A percentile compares a stretch with the other conserved stretches of the same genome.
These are phyloP conservation scores for Ceratocystis albifundus DNA, from an alignment of 2,329 filamentous ascomycete species.

Conservation along the genomic window DNA sequence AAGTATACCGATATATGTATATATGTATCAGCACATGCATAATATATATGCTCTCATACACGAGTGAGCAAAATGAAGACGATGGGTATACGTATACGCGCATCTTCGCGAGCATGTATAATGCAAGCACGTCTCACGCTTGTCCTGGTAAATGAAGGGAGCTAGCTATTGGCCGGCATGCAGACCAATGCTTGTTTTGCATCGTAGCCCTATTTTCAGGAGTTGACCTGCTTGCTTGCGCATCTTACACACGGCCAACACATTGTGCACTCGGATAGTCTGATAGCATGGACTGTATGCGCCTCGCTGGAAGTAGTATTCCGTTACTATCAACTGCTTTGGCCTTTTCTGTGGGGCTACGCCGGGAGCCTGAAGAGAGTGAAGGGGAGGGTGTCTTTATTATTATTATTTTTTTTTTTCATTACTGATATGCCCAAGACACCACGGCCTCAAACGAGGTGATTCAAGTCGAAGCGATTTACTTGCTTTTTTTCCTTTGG, in stretches of 20 bases:
- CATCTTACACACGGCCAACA: not conserved
- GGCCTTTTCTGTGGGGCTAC: too few relatives aligned
- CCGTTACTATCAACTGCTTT: too few relatives aligned
- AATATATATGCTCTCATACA: not conserved
- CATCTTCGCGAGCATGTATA: not conserved
- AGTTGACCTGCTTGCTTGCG: not conserved
- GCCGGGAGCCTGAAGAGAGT: too few relatives aligned
- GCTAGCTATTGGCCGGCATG: too few relatives aligned
- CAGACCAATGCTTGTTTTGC: not conserved
- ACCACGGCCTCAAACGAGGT: not conserved
- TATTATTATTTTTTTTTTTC: too few relatives aligned
- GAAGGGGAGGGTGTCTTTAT: not conserved
- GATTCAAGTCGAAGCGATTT: not conserved
- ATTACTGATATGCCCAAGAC: too few relatives aligned
- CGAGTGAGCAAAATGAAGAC: not conserved
- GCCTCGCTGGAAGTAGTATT: not conserved
- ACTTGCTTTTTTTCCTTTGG: not conserved
- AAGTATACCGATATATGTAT: not conserved
- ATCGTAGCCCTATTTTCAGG: conserved; percentile 2
- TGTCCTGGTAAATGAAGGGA: too few relatives aligned
- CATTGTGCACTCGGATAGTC: not conserved
- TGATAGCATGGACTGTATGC: not conserved
- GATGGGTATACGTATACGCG: not conserved
- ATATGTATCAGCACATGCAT: not conserved
- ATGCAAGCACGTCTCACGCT: too few relatives aligned